These are phyloP conservation scores for Hypoxylon sp. DNA, from an alignment of 2,329 filamentous ascomycete genomes.

Conservation along the genomic window DNA sequence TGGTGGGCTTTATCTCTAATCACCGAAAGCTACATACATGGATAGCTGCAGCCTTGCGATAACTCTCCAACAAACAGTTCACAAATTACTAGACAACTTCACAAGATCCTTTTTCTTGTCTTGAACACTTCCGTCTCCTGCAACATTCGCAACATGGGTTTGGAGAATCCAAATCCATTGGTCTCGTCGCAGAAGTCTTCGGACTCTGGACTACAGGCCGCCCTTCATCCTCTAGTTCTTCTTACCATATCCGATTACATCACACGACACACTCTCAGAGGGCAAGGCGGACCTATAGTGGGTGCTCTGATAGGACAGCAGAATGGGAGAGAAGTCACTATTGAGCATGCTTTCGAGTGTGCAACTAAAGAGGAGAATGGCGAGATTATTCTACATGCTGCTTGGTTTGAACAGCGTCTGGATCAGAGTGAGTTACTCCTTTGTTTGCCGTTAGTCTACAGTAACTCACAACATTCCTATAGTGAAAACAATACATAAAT, in stretches of 20 bases:
- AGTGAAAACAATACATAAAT: constrained; percentile 93
- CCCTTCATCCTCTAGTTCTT: constrained; percentile 93
- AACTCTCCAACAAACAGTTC: constrained; percentile 22
- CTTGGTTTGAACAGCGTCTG: constrained; percentile 83
- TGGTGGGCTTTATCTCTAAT: neutral
- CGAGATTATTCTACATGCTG: constrained; percentile 73
- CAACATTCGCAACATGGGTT: constrained; percentile 63
- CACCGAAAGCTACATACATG: constrained; percentile 12
- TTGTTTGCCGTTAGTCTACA: neutral
- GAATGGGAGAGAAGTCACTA: constrained; percentile 88
- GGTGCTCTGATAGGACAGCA: constrained; percentile 94
- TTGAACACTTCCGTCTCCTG: neutral
- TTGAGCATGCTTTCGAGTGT: constrained; percentile 94
- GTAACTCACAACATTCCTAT: constrained; percentile 37
- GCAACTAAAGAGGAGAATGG: constrained; percentile 69
- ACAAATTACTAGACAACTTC: constrained; percentile 24
- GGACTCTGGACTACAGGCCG: constrained; percentile 82
- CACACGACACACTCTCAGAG: constrained; percentile 86
- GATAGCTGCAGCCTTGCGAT: constrained; percentile 33
- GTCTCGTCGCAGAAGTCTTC: constrained; percentile 76
- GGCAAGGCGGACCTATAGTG: constrained; percentile 81
- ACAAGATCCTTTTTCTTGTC: constrained; percentile 14
- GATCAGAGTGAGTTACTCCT: constrained; percentile 79
- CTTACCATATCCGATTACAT: constrained; percentile 98
- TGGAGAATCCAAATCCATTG: constrained; percentile 65